A percentile compares a stretch with the other conserved stretches of the same genome.
Evolutionary conservation across 768 basidiomycete species (phyloP).

Genomic region (Lentinula detonsa): DNA sequence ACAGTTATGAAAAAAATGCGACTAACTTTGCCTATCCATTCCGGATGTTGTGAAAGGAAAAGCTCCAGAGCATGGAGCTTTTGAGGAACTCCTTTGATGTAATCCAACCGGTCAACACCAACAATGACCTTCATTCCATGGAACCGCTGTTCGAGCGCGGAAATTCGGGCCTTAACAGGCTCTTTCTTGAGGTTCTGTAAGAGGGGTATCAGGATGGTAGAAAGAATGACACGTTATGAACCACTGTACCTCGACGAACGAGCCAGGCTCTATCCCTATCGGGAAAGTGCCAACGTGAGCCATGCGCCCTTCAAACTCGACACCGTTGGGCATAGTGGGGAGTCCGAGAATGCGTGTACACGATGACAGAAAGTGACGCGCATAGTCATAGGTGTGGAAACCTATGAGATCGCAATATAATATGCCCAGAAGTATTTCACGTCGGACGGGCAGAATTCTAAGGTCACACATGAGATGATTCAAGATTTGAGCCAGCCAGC

Average conservation of each 20-base stretch:
- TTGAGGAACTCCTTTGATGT: constrained; percentile 99
- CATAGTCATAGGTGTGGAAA: constrained; percentile 99
- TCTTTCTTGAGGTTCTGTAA: constrained; percentile 71
- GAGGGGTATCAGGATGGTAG: background rate
- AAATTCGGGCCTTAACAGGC: constrained; percentile 74
- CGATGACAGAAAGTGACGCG: constrained; percentile 97
- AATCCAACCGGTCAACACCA: constrained; percentile 96
- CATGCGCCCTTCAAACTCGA: constrained; percentile 91
- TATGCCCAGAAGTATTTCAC: constrained; percentile 95
- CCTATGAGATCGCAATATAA: constrained; percentile 96
- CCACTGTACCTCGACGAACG: constrained; percentile 71
- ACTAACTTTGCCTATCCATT: constrained; percentile 93
- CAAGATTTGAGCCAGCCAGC: constrained; percentile 1
- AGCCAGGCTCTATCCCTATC: constrained; percentile 93
- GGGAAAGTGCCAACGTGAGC: constrained; percentile 99
- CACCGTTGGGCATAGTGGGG: constrained; percentile 96
- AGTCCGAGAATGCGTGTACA: constrained; percentile 95
- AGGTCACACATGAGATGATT: constrained; percentile 6
- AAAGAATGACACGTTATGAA: background rate
- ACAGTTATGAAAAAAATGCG: background rate
- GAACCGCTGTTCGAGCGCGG: constrained; percentile 83
- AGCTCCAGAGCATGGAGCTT: constrained; percentile 95
- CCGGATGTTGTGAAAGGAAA: constrained; percentile 95
- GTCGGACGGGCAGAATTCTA: constrained; percentile 93
- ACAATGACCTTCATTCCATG: constrained; percentile 95